Conservation (phyloP, 176 grass and related monocot genomes). For the Ananas comosus region DNA sequence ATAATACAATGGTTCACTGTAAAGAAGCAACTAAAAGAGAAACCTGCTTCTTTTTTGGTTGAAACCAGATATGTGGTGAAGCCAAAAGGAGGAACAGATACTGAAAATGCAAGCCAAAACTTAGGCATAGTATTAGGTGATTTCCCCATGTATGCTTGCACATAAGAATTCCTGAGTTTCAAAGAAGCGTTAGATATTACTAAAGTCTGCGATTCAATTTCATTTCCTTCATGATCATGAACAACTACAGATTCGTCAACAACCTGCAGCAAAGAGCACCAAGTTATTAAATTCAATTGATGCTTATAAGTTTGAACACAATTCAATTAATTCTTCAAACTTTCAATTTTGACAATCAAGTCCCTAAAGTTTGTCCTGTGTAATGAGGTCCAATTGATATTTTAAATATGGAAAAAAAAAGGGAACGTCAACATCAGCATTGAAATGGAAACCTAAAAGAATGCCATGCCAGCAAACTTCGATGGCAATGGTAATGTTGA, state of each 20-base stretch:
- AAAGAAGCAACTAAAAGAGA: neutral
- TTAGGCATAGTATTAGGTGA: constrained; percentile 26
- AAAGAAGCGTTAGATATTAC: constrained; percentile 26
- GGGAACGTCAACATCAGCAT: no score
- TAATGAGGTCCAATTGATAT: no score
- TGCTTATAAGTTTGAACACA: neutral
- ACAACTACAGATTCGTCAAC: constrained; percentile 24
- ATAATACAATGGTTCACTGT: neutral
- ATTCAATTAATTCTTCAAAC: neutral
- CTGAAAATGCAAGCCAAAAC: constrained; percentile 44
- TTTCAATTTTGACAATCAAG: no score
- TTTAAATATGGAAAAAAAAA: no score
- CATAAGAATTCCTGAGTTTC: constrained; percentile 24
- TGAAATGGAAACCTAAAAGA: no score
- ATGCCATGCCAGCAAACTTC: no score
- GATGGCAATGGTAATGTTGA: no score
- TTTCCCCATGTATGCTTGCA: constrained; percentile 28
- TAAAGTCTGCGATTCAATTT: constrained; percentile 47
- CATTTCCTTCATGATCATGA: constrained; percentile 36
- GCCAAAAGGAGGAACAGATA: constrained; percentile 29
- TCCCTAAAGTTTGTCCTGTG: no score
- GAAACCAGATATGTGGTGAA: constrained; percentile 35
- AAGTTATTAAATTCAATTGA: neutral
- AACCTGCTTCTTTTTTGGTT: constrained; percentile 26
- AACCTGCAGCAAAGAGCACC: constrained; percentile 27